phyloP scores from a whole-genome alignment of 768 basidiomycete genomes.

The Baorangia bicolor region DNA sequence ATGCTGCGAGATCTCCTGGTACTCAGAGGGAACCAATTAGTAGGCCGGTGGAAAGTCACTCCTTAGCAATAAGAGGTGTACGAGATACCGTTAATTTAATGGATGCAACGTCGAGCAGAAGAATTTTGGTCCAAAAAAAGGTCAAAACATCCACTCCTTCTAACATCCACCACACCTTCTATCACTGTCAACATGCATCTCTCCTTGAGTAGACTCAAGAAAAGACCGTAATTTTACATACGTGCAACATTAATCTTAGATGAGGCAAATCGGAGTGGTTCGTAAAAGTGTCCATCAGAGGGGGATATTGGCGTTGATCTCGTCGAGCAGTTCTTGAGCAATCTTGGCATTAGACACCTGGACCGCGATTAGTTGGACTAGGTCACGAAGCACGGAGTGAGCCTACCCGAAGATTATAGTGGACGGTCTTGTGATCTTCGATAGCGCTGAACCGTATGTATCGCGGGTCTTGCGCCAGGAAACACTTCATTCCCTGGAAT shows the following conservation, averaged over 20 bases:
- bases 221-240: constrained; percentile 32
- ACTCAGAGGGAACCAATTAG: constrained; percentile 74
- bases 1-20: constrained; percentile 89
- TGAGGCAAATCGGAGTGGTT: constrained; percentile 23
- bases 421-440: constrained; percentile 55
- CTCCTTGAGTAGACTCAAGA: constrained; percentile 30
- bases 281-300: constrained; percentile 24
- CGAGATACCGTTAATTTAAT: constrained; percentile 29
- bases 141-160: constrained; percentile 10
- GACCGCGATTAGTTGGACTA: not conserved
- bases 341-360: constrained; percentile 71
- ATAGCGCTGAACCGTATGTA: constrained; percentile 77
- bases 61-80: constrained; percentile 23
- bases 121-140: constrained; percentile 9
- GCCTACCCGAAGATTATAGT: constrained; percentile 75
- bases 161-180: constrained; percentile 19
- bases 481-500: constrained; percentile 76
- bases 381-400: not conserved
- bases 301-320: constrained; percentile 46
- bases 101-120: constrained; percentile 11
- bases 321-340: constrained; percentile 64
- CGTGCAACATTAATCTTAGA: constrained; percentile 35
- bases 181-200: constrained; percentile 22
- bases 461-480: constrained; percentile 71
- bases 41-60: constrained; percentile 69